Evolutionary conservation across 129 eudicot species (phyloP), one percentile per base, ranked within the genome.

Genomic region (Artemisia argyi): DNA sequence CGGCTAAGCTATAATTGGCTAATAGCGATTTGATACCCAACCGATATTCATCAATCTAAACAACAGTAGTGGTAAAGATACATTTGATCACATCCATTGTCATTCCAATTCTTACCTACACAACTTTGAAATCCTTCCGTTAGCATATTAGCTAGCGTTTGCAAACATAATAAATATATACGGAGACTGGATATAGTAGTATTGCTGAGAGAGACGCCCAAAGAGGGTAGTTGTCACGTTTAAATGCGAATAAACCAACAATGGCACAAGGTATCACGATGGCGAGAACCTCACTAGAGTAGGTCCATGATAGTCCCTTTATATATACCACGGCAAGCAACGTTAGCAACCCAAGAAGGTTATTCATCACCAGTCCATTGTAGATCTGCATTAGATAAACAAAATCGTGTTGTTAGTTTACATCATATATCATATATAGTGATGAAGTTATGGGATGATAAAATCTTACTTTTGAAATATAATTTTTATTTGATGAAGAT

Each of bases 291-390:
- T 88, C 96, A 32, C 76, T 80, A 4, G 96, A 81, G 49, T 80
- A 81, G 60, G 73, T 78, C 82, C 86, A 83, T 3, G 85, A 67
- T 67, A 88, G 54, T 17, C 74, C 82, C 18, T 81, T 82, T 0
- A 79, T 69, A 56, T 77, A 86, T 24, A 89, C 87, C 8, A 74
- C 64, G 5, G 65, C 51, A 18, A 88, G 68, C 69, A 88, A 71
- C 4, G 83, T 61, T n/a, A 74, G 57, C 56, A 86, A 61, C 2
- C 91, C 83, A 5, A 78, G n/a, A 61, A 89, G 74, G 59, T 84
- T 89, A 74, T 83, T 82, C 96, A 86, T 86, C 73, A 87, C 77
- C 17, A 89, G 83, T 54, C 79, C 80, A 58, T 79, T 81, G 19
- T 84, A 89, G 48, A 86, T 77, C 96, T 89, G 84, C 63, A 47